Conservation (phyloP, 768 basidiomycete species). For the Psilocybe sp. region DNA sequence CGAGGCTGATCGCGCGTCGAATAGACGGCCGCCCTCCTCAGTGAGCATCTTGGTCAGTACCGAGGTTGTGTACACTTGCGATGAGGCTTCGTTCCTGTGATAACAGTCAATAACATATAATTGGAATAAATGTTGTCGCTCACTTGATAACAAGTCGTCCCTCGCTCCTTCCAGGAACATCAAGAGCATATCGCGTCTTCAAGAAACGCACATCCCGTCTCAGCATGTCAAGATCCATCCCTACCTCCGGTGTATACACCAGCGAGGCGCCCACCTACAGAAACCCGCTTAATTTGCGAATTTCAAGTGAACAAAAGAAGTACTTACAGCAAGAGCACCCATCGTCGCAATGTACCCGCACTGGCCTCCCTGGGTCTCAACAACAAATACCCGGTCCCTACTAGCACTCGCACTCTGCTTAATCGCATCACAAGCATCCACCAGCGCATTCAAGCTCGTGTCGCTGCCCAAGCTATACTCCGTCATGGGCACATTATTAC, state of each 20-base stretch:
- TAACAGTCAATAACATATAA: not conserved
- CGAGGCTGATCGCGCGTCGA: constrained; percentile 94
- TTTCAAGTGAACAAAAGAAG: not conserved
- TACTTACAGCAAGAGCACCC: constrained; percentile 89
- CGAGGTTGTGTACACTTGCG: constrained; percentile 86
- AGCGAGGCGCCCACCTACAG: constrained; percentile 81
- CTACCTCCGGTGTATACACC: constrained; percentile 91
- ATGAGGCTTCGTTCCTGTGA: constrained; percentile 79
- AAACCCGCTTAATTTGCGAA: constrained; percentile 23
- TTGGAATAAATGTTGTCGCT: constrained; percentile 19
- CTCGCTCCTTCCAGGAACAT: constrained; percentile 86
- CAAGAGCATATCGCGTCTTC: constrained; percentile 79
- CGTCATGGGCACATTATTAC: constrained; percentile 97
- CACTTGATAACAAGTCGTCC: constrained; percentile 92
- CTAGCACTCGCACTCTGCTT: constrained; percentile 98
- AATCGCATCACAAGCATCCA: constrained; percentile 97
- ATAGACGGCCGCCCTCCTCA: constrained; percentile 89
- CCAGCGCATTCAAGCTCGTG: constrained; percentile 95
- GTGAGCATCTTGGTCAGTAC: constrained; percentile 91
- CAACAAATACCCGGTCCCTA: constrained; percentile 93
- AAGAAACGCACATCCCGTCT: constrained; percentile 86
- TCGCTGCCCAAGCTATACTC: constrained; percentile 95
- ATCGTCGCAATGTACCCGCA: constrained; percentile 95
- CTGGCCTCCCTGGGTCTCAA: constrained; percentile 96
- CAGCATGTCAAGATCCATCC: constrained; percentile 80